phyloP scores from a whole-genome alignment of 1,284 basidiomycete species.

The Puccinia hordei region DNA sequence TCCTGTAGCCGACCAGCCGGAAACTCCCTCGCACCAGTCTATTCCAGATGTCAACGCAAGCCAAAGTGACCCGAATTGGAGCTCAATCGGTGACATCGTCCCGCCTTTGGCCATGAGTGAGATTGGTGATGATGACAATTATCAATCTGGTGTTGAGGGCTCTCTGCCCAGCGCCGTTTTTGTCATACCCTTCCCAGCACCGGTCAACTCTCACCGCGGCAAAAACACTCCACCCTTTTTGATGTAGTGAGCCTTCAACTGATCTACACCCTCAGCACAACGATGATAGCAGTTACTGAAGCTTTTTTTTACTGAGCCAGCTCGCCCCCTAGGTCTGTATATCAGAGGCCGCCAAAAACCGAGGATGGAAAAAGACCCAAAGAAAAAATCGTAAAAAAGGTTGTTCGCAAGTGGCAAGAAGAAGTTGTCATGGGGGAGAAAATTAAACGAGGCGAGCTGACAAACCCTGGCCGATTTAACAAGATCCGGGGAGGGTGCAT shows the following conservation, averaged over 20 bases:
- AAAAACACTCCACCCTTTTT: conserved; percentile 47
- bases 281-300: background rate
- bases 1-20: background rate
- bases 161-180: conserved; percentile 33
- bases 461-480: conserved; percentile 26
- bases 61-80: background rate
- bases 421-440: conserved; percentile 41
- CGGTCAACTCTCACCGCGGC: conserved; percentile 15
- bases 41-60: background rate
- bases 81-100: background rate
- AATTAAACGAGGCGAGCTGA: conserved; percentile 36
- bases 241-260: conserved; percentile 22
- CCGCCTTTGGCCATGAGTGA: conserved; percentile 26
- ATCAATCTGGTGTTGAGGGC: background rate
- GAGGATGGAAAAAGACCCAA: conserved; percentile 31
- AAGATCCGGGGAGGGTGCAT: conserved; percentile 32
- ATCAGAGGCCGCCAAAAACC: conserved; percentile 26
- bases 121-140: background rate
- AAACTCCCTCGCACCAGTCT: background rate
- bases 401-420: conserved; percentile 42
- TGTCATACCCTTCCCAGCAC: conserved; percentile 42
- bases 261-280: background rate
- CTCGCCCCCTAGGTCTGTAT: conserved; percentile 28
- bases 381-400: conserved; percentile 38
- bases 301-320: background rate